Base-by-base conservation (phyloP, 1,139 yeast genomes). In the Taphrina deformans region DNA sequence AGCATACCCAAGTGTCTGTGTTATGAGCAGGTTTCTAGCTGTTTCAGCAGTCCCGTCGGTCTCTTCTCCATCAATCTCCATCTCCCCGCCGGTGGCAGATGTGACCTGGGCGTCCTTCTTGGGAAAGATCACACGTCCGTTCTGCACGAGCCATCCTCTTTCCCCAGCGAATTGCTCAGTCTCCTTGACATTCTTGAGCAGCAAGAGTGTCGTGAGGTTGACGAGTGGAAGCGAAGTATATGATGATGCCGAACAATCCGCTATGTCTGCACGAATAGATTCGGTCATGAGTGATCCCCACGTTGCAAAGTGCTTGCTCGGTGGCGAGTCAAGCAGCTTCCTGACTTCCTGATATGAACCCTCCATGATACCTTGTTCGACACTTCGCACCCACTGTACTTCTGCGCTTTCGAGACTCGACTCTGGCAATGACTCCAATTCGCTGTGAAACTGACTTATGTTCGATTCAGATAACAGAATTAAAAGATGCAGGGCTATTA, bases 311-410 rank as follows among this genome's bases (percentile, higher is more conserved):
- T 59, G 46, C n/a, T 41, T 56, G 9, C 46, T 44, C 4, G 67
- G 67, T 5, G 62, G 65, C 7, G 55, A 21, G 5, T 35, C 31
- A 4, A 59, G 35, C 55, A 89, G 82, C 71, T 86, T 87, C 89
- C 96, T 89, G 65, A 93, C 93, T 77, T 89, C 89, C 75, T 90
- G 95, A 76, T 92, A 93, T 70, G 93, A 88, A 55, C 99, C 99
- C 76, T 93, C 99, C 89, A 93, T 91, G 70, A 93, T 83, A 86
- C 96, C 89, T 71, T 90, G 87, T 75, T 93, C 99, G 71, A 93
- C 84, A 71, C 86, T 85, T 67, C 93, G 86, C 29, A 99, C 98
- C 75, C 91, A 91, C 65, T 85, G 83, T 71, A 93, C 80, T 75
- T 79, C 84, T 67, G 77, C 76, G 44, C 78, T 77, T 69, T 85